phyloP scores from a whole-genome alignment of 1,139 yeast species.

The Candida gigantensis region DNA sequence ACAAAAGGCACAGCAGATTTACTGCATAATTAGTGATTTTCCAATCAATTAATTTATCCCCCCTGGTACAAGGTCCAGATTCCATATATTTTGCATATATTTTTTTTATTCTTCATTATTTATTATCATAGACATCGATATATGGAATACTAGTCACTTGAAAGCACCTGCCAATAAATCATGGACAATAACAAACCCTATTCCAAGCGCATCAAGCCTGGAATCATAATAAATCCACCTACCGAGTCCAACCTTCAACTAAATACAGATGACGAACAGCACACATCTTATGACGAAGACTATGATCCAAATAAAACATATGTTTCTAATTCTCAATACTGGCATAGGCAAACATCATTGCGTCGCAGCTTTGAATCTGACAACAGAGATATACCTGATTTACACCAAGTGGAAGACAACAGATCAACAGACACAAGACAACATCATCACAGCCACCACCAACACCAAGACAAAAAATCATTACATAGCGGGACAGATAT shows the following conservation, averaged over 20 bases:
- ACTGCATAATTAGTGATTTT: no score
- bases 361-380: constrained; percentile 1
- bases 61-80: no score
- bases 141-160: neutral
- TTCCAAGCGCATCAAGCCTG: constrained; percentile 4
- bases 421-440: constrained; percentile 4
- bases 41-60: no score
- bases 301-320: constrained; percentile 15
- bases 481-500: constrained; percentile 7
- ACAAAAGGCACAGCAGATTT: no score
- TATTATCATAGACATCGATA: neutral
- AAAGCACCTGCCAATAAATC: neutral
- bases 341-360: constrained; percentile 9
- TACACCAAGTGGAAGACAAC: constrained; percentile 5
- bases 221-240: constrained; percentile 8
- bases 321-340: constrained; percentile 8
- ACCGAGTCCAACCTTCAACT: constrained; percentile 7
- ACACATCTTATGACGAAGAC: constrained; percentile 12
- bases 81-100: no score
- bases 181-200: constrained; percentile 1
- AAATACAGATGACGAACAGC: neutral
- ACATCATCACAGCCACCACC: constrained; percentile 3
- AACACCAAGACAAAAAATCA: constrained; percentile 5
- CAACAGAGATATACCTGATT: constrained; percentile 6
- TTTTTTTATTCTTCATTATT: neutral